Base-by-base conservation (phyloP, 1,284 basidiomycete species). In the Trichosporon sp. region DNA sequence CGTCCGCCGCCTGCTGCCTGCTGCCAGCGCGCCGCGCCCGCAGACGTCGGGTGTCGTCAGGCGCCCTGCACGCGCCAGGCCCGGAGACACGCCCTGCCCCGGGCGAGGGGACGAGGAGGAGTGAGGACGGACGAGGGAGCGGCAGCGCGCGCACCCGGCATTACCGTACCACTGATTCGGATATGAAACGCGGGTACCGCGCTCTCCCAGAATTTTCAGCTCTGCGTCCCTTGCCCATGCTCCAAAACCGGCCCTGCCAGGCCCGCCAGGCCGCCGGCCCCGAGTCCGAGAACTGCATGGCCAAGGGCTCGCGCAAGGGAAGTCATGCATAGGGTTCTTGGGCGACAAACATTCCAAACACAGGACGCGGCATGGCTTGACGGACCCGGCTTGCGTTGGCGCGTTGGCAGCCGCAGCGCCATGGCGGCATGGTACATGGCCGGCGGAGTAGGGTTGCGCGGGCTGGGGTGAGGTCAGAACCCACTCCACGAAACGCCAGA, bases 131-230 rank as follows among this genome's bases (percentile, higher is more conserved):
- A 51, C 21, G 15, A 51, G 4, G 18, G 5, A 18, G 2, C 8
- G 21, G 3, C 21, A 21, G 8, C 11, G 13, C 6, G 13, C 9
- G 42, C 18, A 13, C 53, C 27, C 13, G 27, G 29, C 4, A 12
- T 29, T 60, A 60, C 56, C 18, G 56, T 60, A 60, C 56, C 56
- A 60, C 56, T n/a, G 27, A 60, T 60, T 60, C 56, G 56, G 56
- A 60, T n/a, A 60, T 60, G 56, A 60, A 60, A 60, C 56, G 27
- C 56, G 47, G 47, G 47, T 51, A 25, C 47, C 47, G 47, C 47
- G 9, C 47, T 51, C 47, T 51, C 23, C 47, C n/a, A 51, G 47
- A n/a, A 42, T 51, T 51, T 51, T 51, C 56, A 31, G 31, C 56
- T 56, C 51, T 29, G 44, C 5, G 5, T 60, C 15, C 56, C 6